Base-by-base conservation (phyloP, 805 yeast genomes). In the Kuraishia borneana region DNA sequence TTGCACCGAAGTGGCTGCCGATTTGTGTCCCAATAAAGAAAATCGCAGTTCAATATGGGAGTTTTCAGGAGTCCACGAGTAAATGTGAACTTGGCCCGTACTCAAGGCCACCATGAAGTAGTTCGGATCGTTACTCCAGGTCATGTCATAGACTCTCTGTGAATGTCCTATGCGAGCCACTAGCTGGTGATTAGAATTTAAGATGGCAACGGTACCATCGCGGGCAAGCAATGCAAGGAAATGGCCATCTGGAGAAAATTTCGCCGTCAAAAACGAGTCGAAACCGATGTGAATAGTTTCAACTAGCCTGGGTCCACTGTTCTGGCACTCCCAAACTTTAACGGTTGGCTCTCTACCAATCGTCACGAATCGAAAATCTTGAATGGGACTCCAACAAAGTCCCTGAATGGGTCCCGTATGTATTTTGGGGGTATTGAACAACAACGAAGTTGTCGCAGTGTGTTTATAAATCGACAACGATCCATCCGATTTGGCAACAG, bases 351-450 rank as follows among this genome's bases (percentile, higher is more conserved):
- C 74, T 32, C 65, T 43, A 3, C 70, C 70, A 13, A 61, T 70
- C 3, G 71, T 55, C 5, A 64, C 69, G 43, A 70, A 63, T 13
- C 57, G 44, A 30, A 48, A 46, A 31, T 63, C 68, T 26, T 57
- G 50, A 26, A 40, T 43, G 0, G 74, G 72, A 39, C 66, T 58
- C 72, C 73, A 70, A 5, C 60, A 34, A 6, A 70, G 42, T n/a
- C 57, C 34, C 34, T 61, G 61, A 16, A 65, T 67, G 2, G 68
- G 57, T 35, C 50, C 51, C 2, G 46, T 42, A 42, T 69, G 76
- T 5, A 67, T 59, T 16, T 53, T 48, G 19, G 60, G 55, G 8
- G 50, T 41, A 12, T 54, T 43, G 2, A 63, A 57, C 28, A 65
- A 68, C 46, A 18, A 60, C 35, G 16, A 47, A 41, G 21, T 51